These are phyloP conservation scores for Talaromyces proteolyticus DNA, from an alignment of 495 filamentous ascomycete species.

Conservation along the genomic window DNA sequence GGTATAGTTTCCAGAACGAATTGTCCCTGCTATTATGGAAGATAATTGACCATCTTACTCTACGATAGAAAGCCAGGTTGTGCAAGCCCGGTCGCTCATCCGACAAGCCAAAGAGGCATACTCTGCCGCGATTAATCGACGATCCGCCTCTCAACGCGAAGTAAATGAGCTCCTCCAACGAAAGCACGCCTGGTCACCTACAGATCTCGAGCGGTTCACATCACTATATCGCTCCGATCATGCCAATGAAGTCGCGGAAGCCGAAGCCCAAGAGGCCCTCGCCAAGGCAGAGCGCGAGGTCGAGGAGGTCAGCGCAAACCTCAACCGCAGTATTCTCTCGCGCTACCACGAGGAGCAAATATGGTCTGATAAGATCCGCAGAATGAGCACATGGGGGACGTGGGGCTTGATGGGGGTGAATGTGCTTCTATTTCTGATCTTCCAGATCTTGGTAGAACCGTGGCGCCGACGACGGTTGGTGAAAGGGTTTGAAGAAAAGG, in stretches of 20 bases:
- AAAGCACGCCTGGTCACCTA: slow-evolving; percentile 84
- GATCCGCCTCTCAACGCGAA: slow-evolving; percentile 87
- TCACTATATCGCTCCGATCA: slow-evolving; percentile 88
- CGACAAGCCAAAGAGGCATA: slow-evolving; percentile 68
- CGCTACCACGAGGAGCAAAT: slow-evolving; percentile 99
- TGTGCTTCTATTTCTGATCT: slow-evolving; percentile 77
- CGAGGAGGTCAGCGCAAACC: slow-evolving; percentile 63
- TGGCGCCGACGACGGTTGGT: slow-evolving; percentile 81
- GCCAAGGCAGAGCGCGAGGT: slow-evolving; percentile 69
- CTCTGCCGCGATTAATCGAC: slow-evolving; percentile 67
- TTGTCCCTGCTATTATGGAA: neutral
- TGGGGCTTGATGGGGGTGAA: slow-evolving; percentile 98
- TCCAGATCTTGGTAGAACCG: slow-evolving; percentile 91
- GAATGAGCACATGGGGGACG: slow-evolving; percentile 96
- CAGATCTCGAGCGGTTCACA: slow-evolving; percentile 93
- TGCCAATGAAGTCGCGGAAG: slow-evolving; percentile 82
- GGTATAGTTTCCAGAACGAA: slow-evolving; percentile 27
- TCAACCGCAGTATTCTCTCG: slow-evolving; percentile 74
- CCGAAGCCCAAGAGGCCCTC: slow-evolving; percentile 63
- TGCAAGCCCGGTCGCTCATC: slow-evolving; percentile 56
- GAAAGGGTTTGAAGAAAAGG: slow-evolving; percentile 69
- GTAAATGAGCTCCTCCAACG: slow-evolving; percentile 89
- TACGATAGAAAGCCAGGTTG: slow-evolving; percentile 54
- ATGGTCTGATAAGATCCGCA: slow-evolving; percentile 94
- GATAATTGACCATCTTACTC: slow-evolving; percentile 3